A percentile compares a stretch with the other conserved stretches of the same genome.
These are phyloP conservation scores for Eutrema japonicum DNA, from an alignment of 345 rosid genomes.

Conservation along the genomic window DNA sequence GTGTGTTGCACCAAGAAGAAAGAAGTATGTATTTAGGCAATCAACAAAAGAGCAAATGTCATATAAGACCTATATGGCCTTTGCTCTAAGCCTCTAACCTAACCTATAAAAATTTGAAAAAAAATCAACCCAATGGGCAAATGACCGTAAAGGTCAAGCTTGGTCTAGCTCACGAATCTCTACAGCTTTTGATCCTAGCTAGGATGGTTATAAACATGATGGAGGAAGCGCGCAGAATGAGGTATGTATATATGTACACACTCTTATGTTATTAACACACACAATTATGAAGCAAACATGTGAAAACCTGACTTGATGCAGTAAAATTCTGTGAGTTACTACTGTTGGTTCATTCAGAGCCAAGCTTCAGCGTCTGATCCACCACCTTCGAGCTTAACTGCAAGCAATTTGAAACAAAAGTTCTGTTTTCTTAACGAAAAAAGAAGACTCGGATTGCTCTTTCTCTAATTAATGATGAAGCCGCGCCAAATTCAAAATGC, in stretches of 20 bases:
- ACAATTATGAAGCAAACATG: conserved; percentile 1
- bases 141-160: conserved; percentile 1
- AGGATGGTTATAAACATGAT: neutral
- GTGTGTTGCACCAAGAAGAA: neutral
- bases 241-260: neutral
- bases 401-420: conserved; percentile 29
- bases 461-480: neutral
- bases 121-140: neutral
- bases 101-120: neutral
- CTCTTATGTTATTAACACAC: neutral
- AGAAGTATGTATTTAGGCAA: neutral
- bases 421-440: neutral
- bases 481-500: neutral
- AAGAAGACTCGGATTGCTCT: no score
- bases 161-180: neutral
- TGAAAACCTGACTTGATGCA: neutral
- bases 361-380: conserved; percentile 84
- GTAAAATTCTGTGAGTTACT: neutral
- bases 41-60: neutral
- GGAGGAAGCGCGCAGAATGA: neutral
- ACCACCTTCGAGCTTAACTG: conserved; percentile 83
- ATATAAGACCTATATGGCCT: neutral
- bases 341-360: conserved; percentile 55
- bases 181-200: neutral
- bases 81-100: neutral